Evolutionary conservation across 495 filamentous ascomycete genomes (phyloP), one percentile per base, ranked within the genome.

Genomic region (Neurospora sp.): DNA sequence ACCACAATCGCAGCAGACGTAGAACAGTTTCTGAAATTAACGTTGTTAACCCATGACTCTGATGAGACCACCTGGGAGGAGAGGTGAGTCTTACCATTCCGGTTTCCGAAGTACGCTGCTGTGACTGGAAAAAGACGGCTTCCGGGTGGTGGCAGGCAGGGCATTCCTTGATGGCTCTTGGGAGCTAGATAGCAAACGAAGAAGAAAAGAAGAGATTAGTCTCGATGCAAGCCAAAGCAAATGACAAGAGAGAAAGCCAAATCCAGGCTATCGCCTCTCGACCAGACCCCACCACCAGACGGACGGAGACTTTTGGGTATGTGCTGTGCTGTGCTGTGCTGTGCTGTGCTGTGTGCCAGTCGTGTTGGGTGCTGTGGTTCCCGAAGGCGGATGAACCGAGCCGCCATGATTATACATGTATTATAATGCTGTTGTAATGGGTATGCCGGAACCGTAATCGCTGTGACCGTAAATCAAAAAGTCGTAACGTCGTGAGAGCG

Each of bases 101-200:
- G 10, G 96, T 99, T 81, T 98, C 94, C 16, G 94, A 92, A 69
- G 91, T 96, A 78, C 96, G 91, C 84, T 98, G 94, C 80, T 98
- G 96, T 48, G 94, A 97, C 84, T 99, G 96, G 86, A 98, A 99
- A 82, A 96, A 99, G 61, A 99, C 96, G 2, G 93, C 92, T 81
- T 98, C 93, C 70, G 87, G 88, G 79, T 96, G 91, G 59, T 88
- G 85, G 85, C 96, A 99, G 72, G 86, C 86, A 16, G 94, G 93
- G 82, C 96, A 99, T 69, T 85, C 84, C 80, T 91, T 92, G 76
- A 92, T 91, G 72, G 92, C 90, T 71, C 95, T 89, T 39, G 95
- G 95, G 78, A 98, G 90, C 93, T 97, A 88, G 72, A 65, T 18
- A 83, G 73, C 68, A 40, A 74, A 73, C 77, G 76, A 77, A 77